Evolutionary conservation across 2,329 filamentous ascomycete genomes (phyloP), one percentile per base, ranked within the genome.

Genomic region (Berkeleyomyces rouxiae): DNA sequence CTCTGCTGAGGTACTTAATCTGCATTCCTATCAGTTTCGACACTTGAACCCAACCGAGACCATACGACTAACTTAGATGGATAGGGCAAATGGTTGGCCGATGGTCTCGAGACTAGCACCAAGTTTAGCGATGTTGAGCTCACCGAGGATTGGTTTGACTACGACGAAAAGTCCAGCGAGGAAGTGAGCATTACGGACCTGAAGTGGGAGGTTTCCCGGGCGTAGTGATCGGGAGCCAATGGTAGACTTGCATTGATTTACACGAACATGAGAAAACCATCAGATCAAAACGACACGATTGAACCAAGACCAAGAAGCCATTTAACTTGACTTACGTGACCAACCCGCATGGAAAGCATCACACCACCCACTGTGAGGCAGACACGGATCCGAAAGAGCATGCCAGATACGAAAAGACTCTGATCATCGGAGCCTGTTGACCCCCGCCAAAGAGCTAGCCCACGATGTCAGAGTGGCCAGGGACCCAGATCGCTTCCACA

Each of bases 101-200:
- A 87, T 57, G 93, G 91, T 2, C 65, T 80, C 13, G 91, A 96
- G 16, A 90, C 90, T 0, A 80, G 79, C 7, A 93, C 88, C 47
- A 88, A 89, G 69, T 99, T 99, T 70, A 79, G 82, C 0, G 83
- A 75, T 4, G 87, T 97, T 61, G 91, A 97, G 68, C 75, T 99
- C 62, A 77, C 78, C 0, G 93, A 99, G 37, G 93, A 99, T 69
- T 99, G 93, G 93, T 99, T 87, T 73, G 92, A 97, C 69, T 99
- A 97, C 70, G 91, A 97, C 68, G 91, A 97, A 75, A 96, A 97
- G 77, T 81, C 88, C 0, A 81, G 86, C 0, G 89, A 95, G 59
- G 91, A 97, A 73, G 91, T 96, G 57, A 93, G 88, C 73, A 90
- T 96, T 72, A 92, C 90, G 71, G 88, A 93, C 39, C 73, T 96